A percentile compares a stretch with the other conserved stretches of the same genome.
These are phyloP conservation scores for Vanrija sp. DNA, from an alignment of 1,284 basidiomycete genomes.

Conservation along the genomic window DNA sequence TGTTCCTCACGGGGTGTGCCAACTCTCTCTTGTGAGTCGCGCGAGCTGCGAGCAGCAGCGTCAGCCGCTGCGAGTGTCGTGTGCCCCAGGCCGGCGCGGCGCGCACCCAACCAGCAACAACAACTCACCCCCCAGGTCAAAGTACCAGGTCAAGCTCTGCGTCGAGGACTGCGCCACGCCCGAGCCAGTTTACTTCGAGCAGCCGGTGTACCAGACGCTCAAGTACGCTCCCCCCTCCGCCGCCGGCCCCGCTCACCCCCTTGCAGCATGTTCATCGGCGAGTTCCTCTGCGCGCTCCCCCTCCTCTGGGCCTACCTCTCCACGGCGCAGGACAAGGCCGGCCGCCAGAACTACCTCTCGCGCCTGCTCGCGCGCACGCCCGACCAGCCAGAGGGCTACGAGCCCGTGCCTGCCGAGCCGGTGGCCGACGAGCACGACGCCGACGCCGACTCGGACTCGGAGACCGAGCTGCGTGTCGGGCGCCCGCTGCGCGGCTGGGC, in stretches of 20 bases:
- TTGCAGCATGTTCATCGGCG: slow-evolving; percentile 65
- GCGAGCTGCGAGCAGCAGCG: too few relatives aligned
- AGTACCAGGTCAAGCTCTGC: slow-evolving; percentile 76
- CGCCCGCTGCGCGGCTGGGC: slow-evolving; percentile 33
- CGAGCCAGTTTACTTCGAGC: slow-evolving; percentile 70
- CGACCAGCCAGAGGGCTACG: slow-evolving; percentile 22
- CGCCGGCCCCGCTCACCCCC: slow-evolving; percentile 38
- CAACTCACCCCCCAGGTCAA: slow-evolving; percentile 24
- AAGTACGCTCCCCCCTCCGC: slow-evolving; percentile 60
- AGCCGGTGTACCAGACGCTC: slow-evolving; percentile 82
- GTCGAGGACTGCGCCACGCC: slow-evolving; percentile 73
- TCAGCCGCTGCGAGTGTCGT: not conserved
- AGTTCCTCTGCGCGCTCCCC: slow-evolving; percentile 86
- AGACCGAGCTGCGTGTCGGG: slow-evolving; percentile 3
- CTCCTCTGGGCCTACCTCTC: slow-evolving; percentile 58
- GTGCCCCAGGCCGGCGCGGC: not conserved
- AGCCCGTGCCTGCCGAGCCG: slow-evolving; percentile 44
- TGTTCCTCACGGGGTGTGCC: slow-evolving; percentile 53
- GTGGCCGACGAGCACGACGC: slow-evolving; percentile 22
- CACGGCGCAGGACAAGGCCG: slow-evolving; percentile 6
- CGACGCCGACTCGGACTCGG: slow-evolving; percentile 15
- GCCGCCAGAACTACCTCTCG: slow-evolving; percentile 2
- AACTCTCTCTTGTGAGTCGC: slow-evolving; percentile 46
- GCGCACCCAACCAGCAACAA: not conserved
- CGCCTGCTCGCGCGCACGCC: slow-evolving; percentile 1